These are phyloP conservation scores for Pichia californica DNA, from an alignment of 805 yeast species.

Conservation along the genomic window DNA sequence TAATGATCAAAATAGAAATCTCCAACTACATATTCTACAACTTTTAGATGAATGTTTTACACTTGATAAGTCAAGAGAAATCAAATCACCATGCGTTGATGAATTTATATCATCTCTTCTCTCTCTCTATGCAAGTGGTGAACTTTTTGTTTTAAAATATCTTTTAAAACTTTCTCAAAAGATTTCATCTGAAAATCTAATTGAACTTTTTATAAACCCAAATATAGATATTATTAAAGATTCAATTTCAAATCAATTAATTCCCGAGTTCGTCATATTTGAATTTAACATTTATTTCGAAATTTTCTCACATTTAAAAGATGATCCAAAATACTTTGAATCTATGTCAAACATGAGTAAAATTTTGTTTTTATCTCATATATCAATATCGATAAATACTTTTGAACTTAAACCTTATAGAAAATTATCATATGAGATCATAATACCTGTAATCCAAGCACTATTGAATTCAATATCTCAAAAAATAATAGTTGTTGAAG, in stretches of 20 bases:
- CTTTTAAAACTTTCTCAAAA: too few relatives aligned
- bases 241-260: background rate
- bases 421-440: background rate
- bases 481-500: background rate
- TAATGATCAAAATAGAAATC: too few relatives aligned
- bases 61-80: background rate
- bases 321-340: background rate
- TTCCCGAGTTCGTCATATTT: background rate
- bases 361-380: background rate
- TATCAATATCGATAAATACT: background rate
- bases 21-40: background rate
- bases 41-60: background rate
- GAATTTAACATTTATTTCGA: too few relatives aligned
- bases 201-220: too few relatives aligned
- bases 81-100: background rate
- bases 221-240: background rate
- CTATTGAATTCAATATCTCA: conserved; percentile 1
- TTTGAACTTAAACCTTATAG: background rate
- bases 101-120: background rate
- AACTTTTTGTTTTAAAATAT: too few relatives aligned
- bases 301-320: background rate
- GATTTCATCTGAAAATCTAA: too few relatives aligned
- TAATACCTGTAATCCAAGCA: background rate
- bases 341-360: background rate
- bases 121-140: too few relatives aligned